Evolutionary conservation across 1,139 yeast genomes (phyloP).

Genomic region (Scheffersomyces insectosa): DNA sequence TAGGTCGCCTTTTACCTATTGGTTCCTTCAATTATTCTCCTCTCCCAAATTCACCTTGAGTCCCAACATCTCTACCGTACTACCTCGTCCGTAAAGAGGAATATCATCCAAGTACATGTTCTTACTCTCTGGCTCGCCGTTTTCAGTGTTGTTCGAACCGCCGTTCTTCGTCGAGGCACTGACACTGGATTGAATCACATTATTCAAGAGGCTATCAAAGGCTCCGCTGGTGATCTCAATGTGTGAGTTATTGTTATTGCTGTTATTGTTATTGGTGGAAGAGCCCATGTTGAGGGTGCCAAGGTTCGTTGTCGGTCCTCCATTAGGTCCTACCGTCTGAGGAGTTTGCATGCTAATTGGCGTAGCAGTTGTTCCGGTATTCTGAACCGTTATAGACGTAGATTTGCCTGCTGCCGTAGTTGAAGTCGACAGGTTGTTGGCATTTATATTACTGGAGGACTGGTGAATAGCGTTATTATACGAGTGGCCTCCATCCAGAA

Average conservation of each 20-base stretch:
- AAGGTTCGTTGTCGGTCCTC: slow-evolving; percentile 13
- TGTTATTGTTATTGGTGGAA: slow-evolving; percentile 10
- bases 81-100: slow-evolving; percentile 41
- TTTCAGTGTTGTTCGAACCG: slow-evolving; percentile 3
- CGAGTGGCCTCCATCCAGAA: slow-evolving; percentile 41
- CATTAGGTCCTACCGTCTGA: slow-evolving; percentile 15
- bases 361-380: slow-evolving; percentile 12
- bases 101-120: slow-evolving; percentile 39
- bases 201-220: slow-evolving; percentile 32
- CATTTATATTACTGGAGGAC: slow-evolving; percentile 7
- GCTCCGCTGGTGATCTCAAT: slow-evolving; percentile 30
- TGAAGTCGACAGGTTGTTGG: not conserved
- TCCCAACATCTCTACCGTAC: slow-evolving; percentile 40
- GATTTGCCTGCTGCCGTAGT: slow-evolving; percentile 1
- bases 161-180: slow-evolving; percentile 9
- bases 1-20: not conserved
- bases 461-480: slow-evolving; percentile 17
- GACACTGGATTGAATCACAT: slow-evolving; percentile 22
- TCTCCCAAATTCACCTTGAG: slow-evolving; percentile 25
- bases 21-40: not conserved
- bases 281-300: slow-evolving; percentile 13
- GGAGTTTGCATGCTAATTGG: slow-evolving; percentile 24
- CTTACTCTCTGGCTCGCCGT: slow-evolving; percentile 5
- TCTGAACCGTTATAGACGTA: not conserved
- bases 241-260: slow-evolving; percentile 11